phyloP scores from a whole-genome alignment of 176 grass and related monocot genomes.

The Hyparrhenia diplandra region DNA sequence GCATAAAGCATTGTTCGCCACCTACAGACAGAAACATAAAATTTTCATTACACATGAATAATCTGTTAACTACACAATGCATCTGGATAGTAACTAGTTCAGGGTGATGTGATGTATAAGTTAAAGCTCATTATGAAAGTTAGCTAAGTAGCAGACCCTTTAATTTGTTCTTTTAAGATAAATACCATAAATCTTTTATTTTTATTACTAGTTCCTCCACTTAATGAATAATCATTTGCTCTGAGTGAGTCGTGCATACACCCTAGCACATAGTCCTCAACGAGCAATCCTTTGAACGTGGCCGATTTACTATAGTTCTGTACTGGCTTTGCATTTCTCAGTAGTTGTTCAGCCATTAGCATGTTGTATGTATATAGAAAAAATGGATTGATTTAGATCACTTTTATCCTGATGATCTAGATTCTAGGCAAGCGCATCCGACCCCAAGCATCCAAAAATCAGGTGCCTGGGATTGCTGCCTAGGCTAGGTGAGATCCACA shows the following conservation, averaged over 20 bases:
- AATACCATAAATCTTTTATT: background rate
- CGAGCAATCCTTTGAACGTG: background rate
- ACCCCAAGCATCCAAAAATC: background rate
- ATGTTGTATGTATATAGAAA: background rate
- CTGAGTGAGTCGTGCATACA: background rate
- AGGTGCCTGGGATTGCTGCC: background rate
- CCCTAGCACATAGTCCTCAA: background rate
- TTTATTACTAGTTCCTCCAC: background rate
- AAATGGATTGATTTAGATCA: background rate
- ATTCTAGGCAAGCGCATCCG: background rate
- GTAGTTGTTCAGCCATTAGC: background rate
- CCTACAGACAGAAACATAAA: conserved; percentile 43
- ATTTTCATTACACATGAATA: background rate
- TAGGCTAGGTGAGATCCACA: background rate
- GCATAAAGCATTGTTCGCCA: conserved; percentile 91
- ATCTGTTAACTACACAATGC: background rate
- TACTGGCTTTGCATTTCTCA: background rate
- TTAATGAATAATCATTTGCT: background rate
- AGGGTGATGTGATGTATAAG: conserved; percentile 1
- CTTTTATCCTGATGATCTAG: background rate
- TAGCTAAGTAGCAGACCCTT: background rate
- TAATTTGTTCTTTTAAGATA: background rate
- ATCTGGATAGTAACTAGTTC: background rate
- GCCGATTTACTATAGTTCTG: too few relatives aligned
- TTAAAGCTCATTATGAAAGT: background rate